Evolutionary conservation across 169 alveolate genomes (phyloP), one percentile per base, ranked within the genome.

Genomic region (Eimeria acervulina): DNA sequence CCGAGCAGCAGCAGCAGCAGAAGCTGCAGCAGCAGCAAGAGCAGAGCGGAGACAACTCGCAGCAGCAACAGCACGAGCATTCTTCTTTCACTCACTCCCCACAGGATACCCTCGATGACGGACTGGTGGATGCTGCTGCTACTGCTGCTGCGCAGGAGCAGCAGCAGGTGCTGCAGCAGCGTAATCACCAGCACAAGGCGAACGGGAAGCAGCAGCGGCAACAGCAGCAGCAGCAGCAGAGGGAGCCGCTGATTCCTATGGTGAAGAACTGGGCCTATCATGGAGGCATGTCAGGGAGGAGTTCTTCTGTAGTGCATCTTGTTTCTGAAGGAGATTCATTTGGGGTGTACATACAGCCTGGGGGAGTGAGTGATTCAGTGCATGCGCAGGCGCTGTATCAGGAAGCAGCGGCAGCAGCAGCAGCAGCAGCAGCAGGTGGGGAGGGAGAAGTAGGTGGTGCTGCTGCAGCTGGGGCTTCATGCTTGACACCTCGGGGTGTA

Each of bases 261-360:
- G 78, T 66, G 40, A 66, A 66, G 78, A 33, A 23, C 40, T 66
- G 78, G 78, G 78, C 78, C 26, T 21, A 12, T 33, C 78, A 66
- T 8, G 78, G 78, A 33, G 78, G 78, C 78, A 8, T 66, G 33
- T 12, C 33, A 7, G 8, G 40, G 38, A 23, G 40, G 15, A 66
- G 78, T 33, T 66, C 78, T n/a, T 8, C 78, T n/a, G 78, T 66
- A n/a, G 78, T 66, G 10, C 78, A 66, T 66, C n/a, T 66, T 23
- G 33, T 66, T 23, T 17, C 33, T 66, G 10, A 12, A 33, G 13
- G 33, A 7, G 40, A 7, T 8, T 8, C 33, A 33, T 66, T n/a
- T n/a, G 78, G 33, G 78, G 78, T 66, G 78, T 66, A 66, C 78
- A 66, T 66, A 66, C 78, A 66, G 78, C 26, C 78, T 23, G 78